A percentile compares a stretch with the other conserved stretches of the same genome.
phyloP scores from a whole-genome alignment of 495 filamentous ascomycete species.

The Penicillium pancosmium region DNA sequence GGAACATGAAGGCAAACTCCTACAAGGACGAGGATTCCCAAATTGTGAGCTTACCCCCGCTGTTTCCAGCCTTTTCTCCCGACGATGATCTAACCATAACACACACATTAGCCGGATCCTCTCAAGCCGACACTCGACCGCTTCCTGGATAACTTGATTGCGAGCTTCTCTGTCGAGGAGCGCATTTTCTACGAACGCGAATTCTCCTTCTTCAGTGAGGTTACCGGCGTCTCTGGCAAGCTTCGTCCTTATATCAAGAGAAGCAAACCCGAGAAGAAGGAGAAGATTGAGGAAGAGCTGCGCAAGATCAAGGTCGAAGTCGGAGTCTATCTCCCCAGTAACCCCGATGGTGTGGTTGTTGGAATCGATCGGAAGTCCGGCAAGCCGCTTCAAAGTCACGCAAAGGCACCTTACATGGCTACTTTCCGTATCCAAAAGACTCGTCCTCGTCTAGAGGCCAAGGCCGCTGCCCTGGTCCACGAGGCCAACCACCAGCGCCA shows the following conservation, averaged over 20 bases:
- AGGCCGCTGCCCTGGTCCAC: conserved; percentile 15
- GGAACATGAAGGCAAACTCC: conserved; percentile 99
- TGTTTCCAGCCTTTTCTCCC: neutral
- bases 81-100: conserved; percentile 37
- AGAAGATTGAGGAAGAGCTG: conserved; percentile 98
- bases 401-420: conserved; percentile 98
- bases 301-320: conserved; percentile 96
- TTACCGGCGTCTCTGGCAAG: conserved; percentile 93
- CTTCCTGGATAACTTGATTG: conserved; percentile 80
- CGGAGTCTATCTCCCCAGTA: conserved; percentile 94
- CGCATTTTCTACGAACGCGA: conserved; percentile 89
- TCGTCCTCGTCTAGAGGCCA: conserved; percentile 42
- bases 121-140: conserved; percentile 92
- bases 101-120: conserved; percentile 68
- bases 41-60: conserved; percentile 60
- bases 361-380: conserved; percentile 97
- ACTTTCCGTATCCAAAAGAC: conserved; percentile 95
- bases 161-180: conserved; percentile 78
- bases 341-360: conserved; percentile 94
- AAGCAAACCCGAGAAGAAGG: conserved; percentile 95
- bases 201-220: conserved; percentile 96
- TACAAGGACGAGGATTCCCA: conserved; percentile 95
- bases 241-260: conserved; percentile 90
- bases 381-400: conserved; percentile 95
- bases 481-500: conserved; percentile 54